phyloP scores from a whole-genome alignment of 78 protist genomes.

The Monosiga brevicollis region DNA sequence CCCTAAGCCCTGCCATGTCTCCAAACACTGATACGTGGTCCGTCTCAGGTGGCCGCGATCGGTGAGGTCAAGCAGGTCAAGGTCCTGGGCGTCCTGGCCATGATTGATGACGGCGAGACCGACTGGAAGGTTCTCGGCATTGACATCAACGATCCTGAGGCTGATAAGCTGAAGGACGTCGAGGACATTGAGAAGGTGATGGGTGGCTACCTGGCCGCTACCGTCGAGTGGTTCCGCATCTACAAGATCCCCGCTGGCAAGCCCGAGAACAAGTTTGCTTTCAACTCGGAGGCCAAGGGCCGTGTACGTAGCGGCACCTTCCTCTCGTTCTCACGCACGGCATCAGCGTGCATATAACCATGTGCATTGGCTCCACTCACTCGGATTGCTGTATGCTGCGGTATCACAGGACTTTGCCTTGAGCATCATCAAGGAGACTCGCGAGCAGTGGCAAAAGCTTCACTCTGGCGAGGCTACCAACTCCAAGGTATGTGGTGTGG shows the following conservation, averaged over 20 bases:
- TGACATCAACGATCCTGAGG: conserved; percentile 68
- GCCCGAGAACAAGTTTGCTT: conserved; percentile 81
- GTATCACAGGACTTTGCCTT: background rate
- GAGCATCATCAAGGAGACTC: background rate
- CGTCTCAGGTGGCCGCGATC: background rate
- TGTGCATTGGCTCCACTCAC: too few species aligned
- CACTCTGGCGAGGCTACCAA: background rate
- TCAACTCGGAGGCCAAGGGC: conserved; percentile 47
- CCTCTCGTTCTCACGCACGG: too few species aligned
- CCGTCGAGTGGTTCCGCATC: conserved; percentile 68
- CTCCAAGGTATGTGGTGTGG: too few species aligned
- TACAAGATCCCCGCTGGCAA: conserved; percentile 92
- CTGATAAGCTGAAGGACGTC: conserved; percentile 51
- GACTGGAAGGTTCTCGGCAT: conserved; percentile 84
- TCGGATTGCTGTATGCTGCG: too few species aligned
- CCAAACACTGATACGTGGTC: too few species aligned
- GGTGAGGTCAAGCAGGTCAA: conserved; percentile 75
- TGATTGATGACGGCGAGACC: conserved; percentile 88
- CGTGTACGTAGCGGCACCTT: background rate
- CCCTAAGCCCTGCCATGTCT: too few species aligned
- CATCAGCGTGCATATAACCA: too few species aligned
- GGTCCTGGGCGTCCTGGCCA: conserved; percentile 68
- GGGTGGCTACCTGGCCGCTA: conserved; percentile 55
- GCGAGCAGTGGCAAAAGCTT: background rate
- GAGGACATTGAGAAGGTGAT: conserved; percentile 48